phyloP scores from a whole-genome alignment of 495 filamentous ascomycete species.

The Penicillium nucicola region DNA sequence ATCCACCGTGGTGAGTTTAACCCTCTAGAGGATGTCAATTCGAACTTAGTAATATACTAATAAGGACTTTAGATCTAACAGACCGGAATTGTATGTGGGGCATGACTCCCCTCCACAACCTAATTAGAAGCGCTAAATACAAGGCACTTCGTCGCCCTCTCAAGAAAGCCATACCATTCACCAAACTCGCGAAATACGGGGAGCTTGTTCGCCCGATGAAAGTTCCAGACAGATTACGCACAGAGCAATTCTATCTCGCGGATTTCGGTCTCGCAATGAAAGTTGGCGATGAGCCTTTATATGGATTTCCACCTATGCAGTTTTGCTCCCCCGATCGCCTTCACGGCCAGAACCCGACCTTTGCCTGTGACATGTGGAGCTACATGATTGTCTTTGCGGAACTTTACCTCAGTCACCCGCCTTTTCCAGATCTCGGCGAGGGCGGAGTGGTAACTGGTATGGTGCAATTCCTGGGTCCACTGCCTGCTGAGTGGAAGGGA shows the following conservation, averaged over 20 bases:
- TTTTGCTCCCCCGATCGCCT: slow-evolving; percentile 30
- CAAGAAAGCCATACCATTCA: slow-evolving; percentile 10
- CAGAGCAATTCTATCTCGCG: slow-evolving; percentile 50
- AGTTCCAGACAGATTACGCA: slow-evolving; percentile 15
- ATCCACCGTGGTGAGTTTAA: slow-evolving; percentile 14
- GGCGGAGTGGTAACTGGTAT: slow-evolving; percentile 8
- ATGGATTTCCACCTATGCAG: slow-evolving; percentile 12
- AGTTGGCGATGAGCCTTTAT: slow-evolving; percentile 6
- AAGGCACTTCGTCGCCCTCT: slow-evolving; percentile 22
- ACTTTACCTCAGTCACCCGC: slow-evolving; percentile 19
- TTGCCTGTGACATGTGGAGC: slow-evolving; percentile 36
- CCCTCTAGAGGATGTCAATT: too few relatives aligned
- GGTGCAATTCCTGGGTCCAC: slow-evolving; percentile 13
- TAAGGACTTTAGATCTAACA: slow-evolving; percentile 13
- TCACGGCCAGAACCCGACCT: slow-evolving; percentile 22
- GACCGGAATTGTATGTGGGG: slow-evolving; percentile 22
- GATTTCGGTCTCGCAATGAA: slow-evolving; percentile 48
- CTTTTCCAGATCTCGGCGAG: not conserved
- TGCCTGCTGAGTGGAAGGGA: slow-evolving; percentile 18
- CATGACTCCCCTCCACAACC: slow-evolving; percentile 16
- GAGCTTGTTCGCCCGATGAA: slow-evolving; percentile 18
- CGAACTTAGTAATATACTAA: too few relatives aligned
- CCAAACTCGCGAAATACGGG: slow-evolving; percentile 13
- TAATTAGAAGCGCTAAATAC: slow-evolving; percentile 21
- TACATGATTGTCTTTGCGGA: slow-evolving; percentile 27